Conservation (phyloP, 345 rosid species). For the Melaleuca alternifolia region DNA sequence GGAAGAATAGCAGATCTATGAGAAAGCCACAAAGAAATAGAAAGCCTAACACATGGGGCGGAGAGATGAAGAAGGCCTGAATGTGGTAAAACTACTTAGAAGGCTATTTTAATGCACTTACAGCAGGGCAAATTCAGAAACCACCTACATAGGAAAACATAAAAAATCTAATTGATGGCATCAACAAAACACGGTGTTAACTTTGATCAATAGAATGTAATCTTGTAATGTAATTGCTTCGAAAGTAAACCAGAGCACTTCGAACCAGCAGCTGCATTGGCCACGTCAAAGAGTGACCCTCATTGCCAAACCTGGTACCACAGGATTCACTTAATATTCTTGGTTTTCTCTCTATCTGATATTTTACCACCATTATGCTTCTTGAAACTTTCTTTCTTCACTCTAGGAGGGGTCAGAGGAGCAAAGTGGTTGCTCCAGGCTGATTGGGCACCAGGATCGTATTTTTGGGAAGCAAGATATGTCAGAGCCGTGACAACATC, state of each 20-base stretch:
- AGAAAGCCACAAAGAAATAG: not conserved
- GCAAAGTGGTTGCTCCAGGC: constrained; percentile 28
- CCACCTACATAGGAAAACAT: not conserved
- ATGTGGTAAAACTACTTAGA: not conserved
- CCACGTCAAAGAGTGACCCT: not conserved
- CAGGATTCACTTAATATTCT: constrained; percentile 4
- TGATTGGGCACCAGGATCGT: constrained; percentile 35
- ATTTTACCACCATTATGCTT: constrained; percentile 6
- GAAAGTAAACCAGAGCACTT: not conserved
- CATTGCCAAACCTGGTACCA: not conserved
- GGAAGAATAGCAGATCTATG: not conserved
- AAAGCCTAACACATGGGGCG: not conserved
- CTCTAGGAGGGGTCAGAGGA: constrained; percentile 50
- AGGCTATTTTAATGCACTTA: not conserved
- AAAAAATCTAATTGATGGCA: not conserved
- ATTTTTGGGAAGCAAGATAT: constrained; percentile 74
- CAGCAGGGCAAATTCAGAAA: not conserved
- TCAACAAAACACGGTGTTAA: not conserved
- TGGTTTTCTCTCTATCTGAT: constrained; percentile 13
- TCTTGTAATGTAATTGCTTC: not conserved
- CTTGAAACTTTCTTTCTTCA: constrained; percentile 27
- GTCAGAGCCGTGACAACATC: constrained; percentile 87
- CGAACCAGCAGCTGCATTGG: not conserved
- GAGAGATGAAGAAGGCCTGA: not conserved
- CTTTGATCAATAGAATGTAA: not conserved